These are phyloP conservation scores for Termitomyces sp. DNA, from an alignment of 768 basidiomycete species.

Conservation along the genomic window DNA sequence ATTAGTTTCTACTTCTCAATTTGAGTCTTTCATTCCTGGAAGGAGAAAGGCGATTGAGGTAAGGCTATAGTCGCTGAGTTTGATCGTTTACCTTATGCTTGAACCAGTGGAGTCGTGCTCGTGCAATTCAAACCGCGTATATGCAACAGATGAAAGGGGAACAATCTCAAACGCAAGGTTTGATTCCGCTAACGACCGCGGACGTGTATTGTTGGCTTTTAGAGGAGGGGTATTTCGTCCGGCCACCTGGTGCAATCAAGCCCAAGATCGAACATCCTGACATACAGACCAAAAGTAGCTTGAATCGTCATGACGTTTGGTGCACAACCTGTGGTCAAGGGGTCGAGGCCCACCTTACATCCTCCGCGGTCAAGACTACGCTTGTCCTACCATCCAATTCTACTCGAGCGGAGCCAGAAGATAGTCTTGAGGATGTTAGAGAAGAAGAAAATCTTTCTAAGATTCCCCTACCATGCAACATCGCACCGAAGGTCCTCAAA, in stretches of 20 bases:
- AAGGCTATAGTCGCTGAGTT: conserved; percentile 7
- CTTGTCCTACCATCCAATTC: background rate
- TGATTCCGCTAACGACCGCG: conserved; percentile 35
- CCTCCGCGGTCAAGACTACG: conserved; percentile 22
- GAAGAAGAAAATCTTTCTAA: background rate
- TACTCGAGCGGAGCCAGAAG: conserved; percentile 2
- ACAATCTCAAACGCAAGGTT: conserved; percentile 13
- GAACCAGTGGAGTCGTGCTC: conserved; percentile 46
- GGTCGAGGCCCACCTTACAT: conserved; percentile 19
- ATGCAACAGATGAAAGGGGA: conserved; percentile 19
- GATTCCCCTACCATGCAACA: conserved; percentile 6
- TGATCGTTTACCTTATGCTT: background rate
- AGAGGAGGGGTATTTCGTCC: conserved; percentile 38
- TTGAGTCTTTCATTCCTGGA: conserved; percentile 38
- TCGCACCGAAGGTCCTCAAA: conserved; percentile 21
- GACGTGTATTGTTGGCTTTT: conserved; percentile 48
- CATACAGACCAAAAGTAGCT: conserved; percentile 1
- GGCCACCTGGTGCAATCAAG: conserved; percentile 2
- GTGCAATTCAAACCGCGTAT: conserved; percentile 44
- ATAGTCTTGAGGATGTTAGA: background rate
- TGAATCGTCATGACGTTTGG: conserved; percentile 21
- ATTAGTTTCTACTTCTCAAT: conserved; percentile 34
- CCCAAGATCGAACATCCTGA: conserved; percentile 6
- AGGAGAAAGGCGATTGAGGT: conserved; percentile 55
- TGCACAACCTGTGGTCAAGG: conserved; percentile 34